A percentile compares a stretch with the other conserved stretches of the same genome.
Evolutionary conservation across 2,329 filamentous ascomycete genomes (phyloP).

Genomic region (Beauveria brongniartii): DNA sequence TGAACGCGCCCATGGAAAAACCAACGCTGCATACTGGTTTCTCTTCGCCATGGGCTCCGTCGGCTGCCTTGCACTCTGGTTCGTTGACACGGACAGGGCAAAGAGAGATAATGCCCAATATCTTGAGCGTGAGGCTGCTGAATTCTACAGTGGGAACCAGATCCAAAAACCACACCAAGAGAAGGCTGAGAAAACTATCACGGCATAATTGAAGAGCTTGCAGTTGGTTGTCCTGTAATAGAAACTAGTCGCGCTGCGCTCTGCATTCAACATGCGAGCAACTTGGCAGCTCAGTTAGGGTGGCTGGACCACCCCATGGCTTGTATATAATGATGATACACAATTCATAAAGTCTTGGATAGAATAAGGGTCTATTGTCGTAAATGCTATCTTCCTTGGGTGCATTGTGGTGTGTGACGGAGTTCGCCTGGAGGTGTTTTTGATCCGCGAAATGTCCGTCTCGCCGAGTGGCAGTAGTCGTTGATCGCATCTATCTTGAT

Average conservation of each 20-base stretch:
- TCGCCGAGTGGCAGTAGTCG: too few relatives aligned
- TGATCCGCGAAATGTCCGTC: slow-evolving; percentile 27
- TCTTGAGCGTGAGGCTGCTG: slow-evolving; percentile 42
- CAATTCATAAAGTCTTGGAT: too few relatives aligned
- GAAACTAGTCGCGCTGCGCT: background rate
- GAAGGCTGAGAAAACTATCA: background rate
- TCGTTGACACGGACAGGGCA: slow-evolving; percentile 16
- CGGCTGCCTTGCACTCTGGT: slow-evolving; percentile 14
- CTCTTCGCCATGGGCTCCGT: slow-evolving; percentile 15
- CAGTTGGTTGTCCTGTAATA: background rate
- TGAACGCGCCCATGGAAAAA: slow-evolving; percentile 11
- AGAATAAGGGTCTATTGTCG: too few relatives aligned
- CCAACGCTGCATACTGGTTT: slow-evolving; percentile 16
- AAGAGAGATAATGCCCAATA: slow-evolving; percentile 16
- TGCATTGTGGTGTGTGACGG: slow-evolving; percentile 20
- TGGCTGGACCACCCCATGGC: background rate
- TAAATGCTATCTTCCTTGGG: background rate
- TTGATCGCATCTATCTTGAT: too few relatives aligned
- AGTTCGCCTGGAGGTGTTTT: slow-evolving; percentile 27
- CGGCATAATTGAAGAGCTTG: background rate
- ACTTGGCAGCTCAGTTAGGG: background rate
- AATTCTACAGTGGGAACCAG: slow-evolving; percentile 52
- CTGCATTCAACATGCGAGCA: slow-evolving; percentile 9
- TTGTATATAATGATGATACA: background rate
- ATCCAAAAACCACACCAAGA: slow-evolving; percentile 50